Conservation (phyloP, 2,329 filamentous ascomycete species). For the Decorospora gaudefroyi region DNA sequence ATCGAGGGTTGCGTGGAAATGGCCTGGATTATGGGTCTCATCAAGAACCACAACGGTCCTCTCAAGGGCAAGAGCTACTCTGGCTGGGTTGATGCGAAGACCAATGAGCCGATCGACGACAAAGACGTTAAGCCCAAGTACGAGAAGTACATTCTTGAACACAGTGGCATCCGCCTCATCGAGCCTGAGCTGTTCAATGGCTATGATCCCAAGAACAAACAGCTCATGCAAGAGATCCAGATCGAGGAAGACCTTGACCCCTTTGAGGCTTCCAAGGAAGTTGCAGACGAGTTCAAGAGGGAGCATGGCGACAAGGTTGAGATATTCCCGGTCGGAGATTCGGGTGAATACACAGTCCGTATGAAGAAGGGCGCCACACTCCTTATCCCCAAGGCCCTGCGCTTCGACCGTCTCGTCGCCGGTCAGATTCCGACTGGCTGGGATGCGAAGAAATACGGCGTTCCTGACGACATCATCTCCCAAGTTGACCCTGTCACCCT, state of each 20-base stretch:
- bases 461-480: constrained; percentile 95
- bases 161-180: constrained; percentile 95
- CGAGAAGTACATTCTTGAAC: constrained; percentile 93
- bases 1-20: constrained; percentile 98
- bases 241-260: constrained; percentile 96
- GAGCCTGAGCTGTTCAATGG: constrained; percentile 96
- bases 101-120: constrained; percentile 93
- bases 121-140: constrained; percentile 98
- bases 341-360: constrained; percentile 90
- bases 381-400: constrained; percentile 93
- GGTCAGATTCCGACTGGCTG: constrained; percentile 96
- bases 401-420: constrained; percentile 95
- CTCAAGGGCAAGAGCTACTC: constrained; percentile 97
- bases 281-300: constrained; percentile 93
- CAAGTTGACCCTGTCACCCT: constrained; percentile 97
- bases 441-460: constrained; percentile 94
- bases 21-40: constrained; percentile 99
- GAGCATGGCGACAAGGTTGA: constrained; percentile 98
- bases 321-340: constrained; percentile 91
- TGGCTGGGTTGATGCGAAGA: constrained; percentile 94
- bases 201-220: constrained; percentile 98
- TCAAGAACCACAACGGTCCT: constrained; percentile 96
- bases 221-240: constrained; percentile 95
- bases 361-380: constrained; percentile 94
- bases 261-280: constrained; percentile 97